These are phyloP conservation scores for Rosa hybrid DNA, from an alignment of 331 rosid species.

Conservation along the genomic window DNA sequence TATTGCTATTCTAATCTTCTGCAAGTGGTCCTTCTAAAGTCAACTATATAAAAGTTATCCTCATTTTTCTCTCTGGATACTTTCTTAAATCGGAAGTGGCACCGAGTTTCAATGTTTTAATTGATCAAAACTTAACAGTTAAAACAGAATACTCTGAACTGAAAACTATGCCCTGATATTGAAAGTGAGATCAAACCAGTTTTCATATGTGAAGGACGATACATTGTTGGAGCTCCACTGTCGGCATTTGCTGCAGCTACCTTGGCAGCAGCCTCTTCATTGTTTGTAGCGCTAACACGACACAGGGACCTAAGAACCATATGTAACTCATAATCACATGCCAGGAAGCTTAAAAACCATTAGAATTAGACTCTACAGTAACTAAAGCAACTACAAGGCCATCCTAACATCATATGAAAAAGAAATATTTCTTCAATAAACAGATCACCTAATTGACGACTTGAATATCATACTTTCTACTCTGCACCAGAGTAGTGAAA, in stretches of 20 bases:
- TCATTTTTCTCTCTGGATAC: background rate
- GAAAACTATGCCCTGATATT: constrained; percentile 18
- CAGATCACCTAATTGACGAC: background rate
- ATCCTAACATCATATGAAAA: constrained; percentile 7
- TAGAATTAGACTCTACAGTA: constrained; percentile 10
- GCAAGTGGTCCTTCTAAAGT: background rate
- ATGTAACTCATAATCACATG: background rate
- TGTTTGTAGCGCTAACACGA: constrained; percentile 48
- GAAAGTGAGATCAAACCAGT: constrained; percentile 34
- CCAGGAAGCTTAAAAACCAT: background rate
- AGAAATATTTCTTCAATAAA: background rate
- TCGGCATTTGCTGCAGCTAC: constrained; percentile 67
- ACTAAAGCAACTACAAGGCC: background rate
- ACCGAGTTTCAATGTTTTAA: background rate
- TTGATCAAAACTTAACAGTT: background rate
- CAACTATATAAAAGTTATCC: background rate
- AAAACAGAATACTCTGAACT: background rate
- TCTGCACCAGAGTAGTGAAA: background rate
- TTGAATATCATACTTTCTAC: background rate
- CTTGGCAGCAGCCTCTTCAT: constrained; percentile 76
- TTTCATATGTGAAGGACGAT: constrained; percentile 31
- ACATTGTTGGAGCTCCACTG: constrained; percentile 85
- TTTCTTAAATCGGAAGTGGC: background rate
- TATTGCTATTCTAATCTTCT: background rate
- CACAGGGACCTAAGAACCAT: constrained; percentile 45